These are phyloP conservation scores for Obelidium mucronatum DNA, from an alignment of 192 early-diverging fungal genomes.

Conservation along the genomic window DNA sequence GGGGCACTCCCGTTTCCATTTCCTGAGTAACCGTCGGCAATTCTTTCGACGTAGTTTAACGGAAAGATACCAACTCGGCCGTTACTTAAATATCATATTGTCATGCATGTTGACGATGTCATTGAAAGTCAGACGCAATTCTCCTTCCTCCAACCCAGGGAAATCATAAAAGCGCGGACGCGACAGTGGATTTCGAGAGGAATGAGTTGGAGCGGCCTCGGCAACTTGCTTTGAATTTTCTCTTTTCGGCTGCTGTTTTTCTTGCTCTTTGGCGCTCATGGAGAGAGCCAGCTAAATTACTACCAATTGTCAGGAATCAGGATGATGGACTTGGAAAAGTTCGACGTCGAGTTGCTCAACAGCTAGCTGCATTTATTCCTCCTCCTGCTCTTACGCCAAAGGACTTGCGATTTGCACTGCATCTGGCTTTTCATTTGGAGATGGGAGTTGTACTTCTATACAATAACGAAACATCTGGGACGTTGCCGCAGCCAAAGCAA, in stretches of 20 bases:
- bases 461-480: not conserved
- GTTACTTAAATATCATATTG: slow-evolving; percentile 82
- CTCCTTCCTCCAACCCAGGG: slow-evolving; percentile 84
- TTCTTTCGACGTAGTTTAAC: slow-evolving; percentile 88
- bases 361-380: slow-evolving; percentile 93
- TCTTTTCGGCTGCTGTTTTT: not conserved
- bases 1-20: slow-evolving; percentile 47
- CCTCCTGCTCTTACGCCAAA: slow-evolving; percentile 85
- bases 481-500: slow-evolving; percentile 5
- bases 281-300: slow-evolving; percentile 77
- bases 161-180: slow-evolving; percentile 95
- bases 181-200: slow-evolving; percentile 61
- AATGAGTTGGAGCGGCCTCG: not conserved
- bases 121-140: slow-evolving; percentile 87
- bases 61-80: slow-evolving; percentile 96
- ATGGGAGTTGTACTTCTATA: slow-evolving; percentile 31
- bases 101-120: slow-evolving; percentile 92
- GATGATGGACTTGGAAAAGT: too few relatives aligned
- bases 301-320: not conserved
- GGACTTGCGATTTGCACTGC: not conserved
- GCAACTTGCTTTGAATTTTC: not conserved
- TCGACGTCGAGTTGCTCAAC: slow-evolving; percentile 12
- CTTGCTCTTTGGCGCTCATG: slow-evolving; percentile 65
- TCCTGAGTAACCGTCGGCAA: slow-evolving; percentile 29
- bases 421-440: slow-evolving; percentile 45